Percentiles rank a stretch among this genome's conserved stretches.
These are phyloP conservation scores for Penicillium brasilianum DNA, from an alignment of 2,329 filamentous ascomycete species.

Conservation along the genomic window DNA sequence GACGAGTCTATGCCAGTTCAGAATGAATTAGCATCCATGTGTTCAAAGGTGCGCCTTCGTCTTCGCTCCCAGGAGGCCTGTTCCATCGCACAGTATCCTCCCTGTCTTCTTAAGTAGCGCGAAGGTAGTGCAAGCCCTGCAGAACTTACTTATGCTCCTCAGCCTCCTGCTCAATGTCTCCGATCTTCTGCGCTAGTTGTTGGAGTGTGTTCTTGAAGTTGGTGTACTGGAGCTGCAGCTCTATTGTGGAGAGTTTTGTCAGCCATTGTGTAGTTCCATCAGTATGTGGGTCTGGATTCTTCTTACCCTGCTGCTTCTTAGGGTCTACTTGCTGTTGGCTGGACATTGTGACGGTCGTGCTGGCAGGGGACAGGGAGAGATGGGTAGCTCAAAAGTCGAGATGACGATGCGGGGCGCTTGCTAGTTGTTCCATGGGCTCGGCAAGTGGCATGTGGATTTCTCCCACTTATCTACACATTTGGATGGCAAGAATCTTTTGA, in stretches of 20 bases:
- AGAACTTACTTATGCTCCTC: slow-evolving; percentile 92
- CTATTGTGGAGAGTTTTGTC: slow-evolving; percentile 34
- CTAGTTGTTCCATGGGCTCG: slow-evolving; percentile 21
- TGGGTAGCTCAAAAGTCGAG: slow-evolving; percentile 36
- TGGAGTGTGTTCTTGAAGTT: slow-evolving; percentile 75
- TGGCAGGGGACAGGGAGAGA: slow-evolving; percentile 15
- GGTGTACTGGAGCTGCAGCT: slow-evolving; percentile 56
- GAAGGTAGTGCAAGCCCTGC: neutral
- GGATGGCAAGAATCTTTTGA: no score
- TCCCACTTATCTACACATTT: neutral
- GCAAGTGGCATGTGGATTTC: slow-evolving; percentile 14
- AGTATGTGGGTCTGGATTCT: neutral
- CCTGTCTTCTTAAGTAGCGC: neutral
- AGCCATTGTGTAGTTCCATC: slow-evolving; percentile 8
- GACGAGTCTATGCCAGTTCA: slow-evolving; percentile 70
- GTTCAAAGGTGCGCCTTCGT: neutral
- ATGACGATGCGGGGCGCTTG: slow-evolving; percentile 40
- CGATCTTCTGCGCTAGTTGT: slow-evolving; percentile 93
- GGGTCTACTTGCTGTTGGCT: slow-evolving; percentile 47
- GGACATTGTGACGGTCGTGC: slow-evolving; percentile 40
- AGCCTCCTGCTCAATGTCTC: slow-evolving; percentile 94
- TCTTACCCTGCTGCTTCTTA: slow-evolving; percentile 55
- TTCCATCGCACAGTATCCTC: neutral
- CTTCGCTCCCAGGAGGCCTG: neutral
- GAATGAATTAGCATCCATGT: slow-evolving; percentile 25